These are phyloP conservation scores for Phytopythium boreale DNA, from an alignment of 352 stramenopile species.

Conservation along the genomic window DNA sequence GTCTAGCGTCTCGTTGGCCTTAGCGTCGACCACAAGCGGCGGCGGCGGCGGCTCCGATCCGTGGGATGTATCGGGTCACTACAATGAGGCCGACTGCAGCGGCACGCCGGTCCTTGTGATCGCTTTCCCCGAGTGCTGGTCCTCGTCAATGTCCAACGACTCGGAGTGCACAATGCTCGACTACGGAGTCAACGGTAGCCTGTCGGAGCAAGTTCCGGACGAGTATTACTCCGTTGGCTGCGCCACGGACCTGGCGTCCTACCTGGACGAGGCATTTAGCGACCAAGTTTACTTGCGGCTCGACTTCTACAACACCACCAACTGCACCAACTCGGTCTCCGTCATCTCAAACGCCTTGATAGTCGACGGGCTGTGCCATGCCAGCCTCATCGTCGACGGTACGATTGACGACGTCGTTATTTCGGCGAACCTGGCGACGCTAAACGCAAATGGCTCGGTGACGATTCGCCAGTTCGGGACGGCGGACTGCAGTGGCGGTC, in stretches of 20 bases:
- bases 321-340: background rate
- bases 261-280: background rate
- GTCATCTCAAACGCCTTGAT: background rate
- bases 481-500: background rate
- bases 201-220: background rate
- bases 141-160: background rate
- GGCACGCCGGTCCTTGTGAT: background rate
- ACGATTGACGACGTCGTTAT: background rate
- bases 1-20: background rate
- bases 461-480: background rate
- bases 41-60: background rate
- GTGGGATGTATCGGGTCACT: background rate
- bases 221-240: background rate
- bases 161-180: background rate
- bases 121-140: background rate
- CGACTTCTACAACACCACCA: conserved; percentile 1
- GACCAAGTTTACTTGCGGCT: background rate
- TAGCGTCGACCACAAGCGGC: background rate
- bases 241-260: background rate
- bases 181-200: background rate
- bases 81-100: background rate
- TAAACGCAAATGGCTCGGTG: background rate
- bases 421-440: background rate
- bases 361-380: background rate
- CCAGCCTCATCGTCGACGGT: background rate